Conservation (phyloP, 2,329 filamentous ascomycete genomes). For the Beauveria scarabaeidicola region DNA sequence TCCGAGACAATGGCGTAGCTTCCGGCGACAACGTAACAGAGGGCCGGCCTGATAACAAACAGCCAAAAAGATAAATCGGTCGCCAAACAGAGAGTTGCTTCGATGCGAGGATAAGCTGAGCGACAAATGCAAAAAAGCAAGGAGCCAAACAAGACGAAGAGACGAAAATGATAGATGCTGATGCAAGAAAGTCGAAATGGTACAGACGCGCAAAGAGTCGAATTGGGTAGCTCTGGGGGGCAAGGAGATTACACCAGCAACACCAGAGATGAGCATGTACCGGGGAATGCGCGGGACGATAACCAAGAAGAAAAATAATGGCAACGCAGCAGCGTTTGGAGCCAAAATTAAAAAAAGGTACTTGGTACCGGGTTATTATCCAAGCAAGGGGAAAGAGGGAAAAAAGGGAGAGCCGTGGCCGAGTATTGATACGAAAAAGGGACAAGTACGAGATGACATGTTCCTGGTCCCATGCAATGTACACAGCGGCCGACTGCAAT, state of each 20-base stretch:
- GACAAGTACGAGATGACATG: neutral
- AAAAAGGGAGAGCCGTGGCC: neutral
- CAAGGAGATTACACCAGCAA: constrained; percentile 6
- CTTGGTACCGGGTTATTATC: neutral
- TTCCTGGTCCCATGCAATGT: neutral
- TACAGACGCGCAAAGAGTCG: neutral
- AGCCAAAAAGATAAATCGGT: neutral
- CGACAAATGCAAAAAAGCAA: neutral
- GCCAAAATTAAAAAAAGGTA: neutral
- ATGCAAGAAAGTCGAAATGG: neutral
- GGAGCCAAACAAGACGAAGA: neutral
- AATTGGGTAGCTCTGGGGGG: constrained; percentile 1
- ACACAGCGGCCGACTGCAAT: neutral
- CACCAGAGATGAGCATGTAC: constrained; percentile 2
- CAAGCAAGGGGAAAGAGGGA: neutral
- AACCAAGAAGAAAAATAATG: neutral
- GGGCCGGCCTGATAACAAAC: constrained; percentile 7
- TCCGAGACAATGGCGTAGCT: neutral
- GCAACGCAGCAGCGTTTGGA: neutral
- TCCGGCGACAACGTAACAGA: constrained; percentile 1
- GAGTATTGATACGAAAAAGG: neutral
- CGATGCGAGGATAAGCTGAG: neutral
- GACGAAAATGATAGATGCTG: neutral
- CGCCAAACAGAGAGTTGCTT: neutral
- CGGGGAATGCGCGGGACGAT: neutral